Evolutionary conservation across 495 filamentous ascomycete genomes (phyloP).

Genomic region (Penicillium psychrofluorescens): DNA sequence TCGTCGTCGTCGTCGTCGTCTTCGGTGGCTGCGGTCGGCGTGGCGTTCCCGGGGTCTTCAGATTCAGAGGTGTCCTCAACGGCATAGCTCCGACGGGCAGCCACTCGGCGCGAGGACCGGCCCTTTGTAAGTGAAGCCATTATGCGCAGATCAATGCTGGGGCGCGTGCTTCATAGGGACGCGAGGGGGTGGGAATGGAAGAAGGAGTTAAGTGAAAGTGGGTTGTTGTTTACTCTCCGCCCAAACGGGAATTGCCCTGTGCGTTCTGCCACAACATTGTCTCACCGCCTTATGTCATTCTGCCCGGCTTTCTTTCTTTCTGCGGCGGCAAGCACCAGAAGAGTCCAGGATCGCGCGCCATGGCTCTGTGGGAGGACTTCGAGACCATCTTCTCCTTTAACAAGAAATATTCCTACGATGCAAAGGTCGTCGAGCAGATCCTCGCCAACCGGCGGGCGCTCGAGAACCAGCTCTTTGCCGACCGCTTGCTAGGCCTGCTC

Average conservation of each 20-base stretch:
- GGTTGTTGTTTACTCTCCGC: slow-evolving; percentile 45
- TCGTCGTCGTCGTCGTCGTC: slow-evolving; percentile 50
- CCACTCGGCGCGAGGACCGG: slow-evolving; percentile 68
- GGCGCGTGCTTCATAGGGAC: slow-evolving; percentile 19
- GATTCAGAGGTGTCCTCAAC: slow-evolving; percentile 72
- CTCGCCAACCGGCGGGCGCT: slow-evolving; percentile 53
- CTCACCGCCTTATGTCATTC: slow-evolving; percentile 19
- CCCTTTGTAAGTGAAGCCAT: slow-evolving; percentile 60
- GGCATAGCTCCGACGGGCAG: slow-evolving; percentile 59
- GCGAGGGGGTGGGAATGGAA: slow-evolving; percentile 13
- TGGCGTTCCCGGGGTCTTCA: slow-evolving; percentile 49
- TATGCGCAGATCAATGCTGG: slow-evolving; percentile 13
- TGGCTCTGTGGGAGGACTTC: slow-evolving; percentile 49
- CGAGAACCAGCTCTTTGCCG: slow-evolving; percentile 65
- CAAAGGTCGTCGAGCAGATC: slow-evolving; percentile 49
- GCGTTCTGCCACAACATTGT: slow-evolving; percentile 32
- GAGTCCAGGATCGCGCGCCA: slow-evolving; percentile 7
- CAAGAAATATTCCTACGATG: slow-evolving; percentile 55
- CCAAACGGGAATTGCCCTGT: slow-evolving; percentile 28
- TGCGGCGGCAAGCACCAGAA: too few species aligned
- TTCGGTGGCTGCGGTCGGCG: slow-evolving; percentile 33
- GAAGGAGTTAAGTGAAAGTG: slow-evolving; percentile 26
- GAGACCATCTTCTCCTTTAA: slow-evolving; percentile 57
- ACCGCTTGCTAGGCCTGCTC: slow-evolving; percentile 63
- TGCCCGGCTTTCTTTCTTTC: background rate